Base-by-base conservation (phyloP, 2,329 filamentous ascomycete species). In the Biscogniauxia marginata region DNA sequence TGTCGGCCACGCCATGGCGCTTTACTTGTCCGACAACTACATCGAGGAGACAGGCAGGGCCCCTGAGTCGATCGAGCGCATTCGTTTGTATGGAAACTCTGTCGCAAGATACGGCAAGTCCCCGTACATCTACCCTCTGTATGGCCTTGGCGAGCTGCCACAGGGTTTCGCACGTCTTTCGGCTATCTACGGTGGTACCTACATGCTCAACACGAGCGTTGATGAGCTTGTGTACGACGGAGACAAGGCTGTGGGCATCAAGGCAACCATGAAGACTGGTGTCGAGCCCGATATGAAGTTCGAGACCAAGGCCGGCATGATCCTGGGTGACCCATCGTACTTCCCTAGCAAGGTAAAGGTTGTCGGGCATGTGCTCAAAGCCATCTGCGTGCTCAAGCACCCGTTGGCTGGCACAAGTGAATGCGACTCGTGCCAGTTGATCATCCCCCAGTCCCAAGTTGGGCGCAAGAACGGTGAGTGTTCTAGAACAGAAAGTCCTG, bases 121-220 rank as follows among this genome's bases (percentile, higher is more conserved):
- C 11, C 96, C 95, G 47, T 99, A 98, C 81, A 98, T 99, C 79
- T 99, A 99, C 82, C 96, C 95, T 49, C 87, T 98, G 25, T 99
- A 99, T 79, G 95, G 95, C 60, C 86, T 99, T 50, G 95, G 90
- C 73, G 95, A 99, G 80, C 88, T 99, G 55, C 96, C 95, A 34
- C 95, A 99, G 78, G 93, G 93, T 58, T 99, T 99, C 70, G 95
- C 95, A 62, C 93, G 95, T 75, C 85, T 99, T 53, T 97, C 93
- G 44, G 95, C 95, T 74, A 98, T 99, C 77, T 98, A 99, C 73
- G 95, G 95, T 63, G 95, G 95, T 67, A 99, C 95, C 50, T 99
- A 99, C 79, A 99, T 99, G 93, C 88, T 99, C 70, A 98, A 98
- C 82, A 96, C 95, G 66, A 86, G 87, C 65, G 84, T 99, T 54